A percentile compares a stretch with the other conserved stretches of the same genome.
phyloP scores from a whole-genome alignment of 371 early-diverging fungal species.

The Parasitella parasitica region DNA sequence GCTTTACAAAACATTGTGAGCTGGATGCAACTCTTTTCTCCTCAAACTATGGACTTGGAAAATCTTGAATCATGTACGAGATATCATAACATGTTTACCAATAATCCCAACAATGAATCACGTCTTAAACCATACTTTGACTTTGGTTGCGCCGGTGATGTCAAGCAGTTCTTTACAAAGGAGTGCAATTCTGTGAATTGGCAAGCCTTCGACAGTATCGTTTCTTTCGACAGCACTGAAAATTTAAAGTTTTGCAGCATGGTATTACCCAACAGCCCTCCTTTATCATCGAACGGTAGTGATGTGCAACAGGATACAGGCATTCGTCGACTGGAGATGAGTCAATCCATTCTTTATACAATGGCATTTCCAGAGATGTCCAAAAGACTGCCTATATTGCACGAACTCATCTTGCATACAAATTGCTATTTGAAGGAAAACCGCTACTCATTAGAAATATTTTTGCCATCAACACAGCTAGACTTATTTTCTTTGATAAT shows the following conservation, averaged over 20 bases:
- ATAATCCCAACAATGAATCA: background rate
- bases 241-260: background rate
- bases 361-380: background rate
- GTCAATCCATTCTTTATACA: background rate
- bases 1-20: too few species aligned
- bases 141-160: background rate
- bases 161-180: background rate
- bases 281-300: background rate
- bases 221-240: background rate
- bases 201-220: background rate
- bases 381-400: background rate
- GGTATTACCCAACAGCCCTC: background rate
- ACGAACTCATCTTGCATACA: background rate
- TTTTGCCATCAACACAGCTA: background rate
- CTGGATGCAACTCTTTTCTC: background rate
- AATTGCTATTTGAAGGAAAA: background rate
- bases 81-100: background rate
- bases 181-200: background rate
- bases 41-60: background rate
- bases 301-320: background rate
- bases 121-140: background rate
- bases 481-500: too few species aligned
- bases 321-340: background rate
- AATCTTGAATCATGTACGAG: background rate
- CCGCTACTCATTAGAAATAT: background rate